These are phyloP conservation scores for Nitzschia putrida DNA, from an alignment of 108 stramenopile genomes.

Conservation along the genomic window DNA sequence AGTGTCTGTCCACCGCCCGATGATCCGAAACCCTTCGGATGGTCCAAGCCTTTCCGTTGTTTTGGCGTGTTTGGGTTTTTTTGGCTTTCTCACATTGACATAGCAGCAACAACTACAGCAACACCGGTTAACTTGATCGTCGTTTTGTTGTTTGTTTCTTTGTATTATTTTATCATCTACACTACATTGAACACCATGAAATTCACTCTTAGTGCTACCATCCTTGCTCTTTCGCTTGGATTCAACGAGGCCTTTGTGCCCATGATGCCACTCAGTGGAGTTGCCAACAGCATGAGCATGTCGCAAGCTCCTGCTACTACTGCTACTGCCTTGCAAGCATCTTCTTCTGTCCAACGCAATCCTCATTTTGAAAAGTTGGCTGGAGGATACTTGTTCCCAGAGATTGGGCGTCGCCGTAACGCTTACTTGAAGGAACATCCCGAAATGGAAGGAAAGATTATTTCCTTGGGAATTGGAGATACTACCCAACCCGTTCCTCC, in stretches of 20 bases:
- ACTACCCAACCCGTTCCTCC: slow-evolving; percentile 96
- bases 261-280: too few species aligned
- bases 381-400: slow-evolving; percentile 95
- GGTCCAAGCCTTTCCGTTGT: too few species aligned
- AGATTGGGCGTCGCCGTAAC: slow-evolving; percentile 93
- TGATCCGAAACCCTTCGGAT: too few species aligned
- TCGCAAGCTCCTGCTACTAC: not conserved
- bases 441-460: slow-evolving; percentile 88
- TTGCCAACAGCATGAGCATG: too few species aligned
- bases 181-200: not conserved
- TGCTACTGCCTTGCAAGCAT: not conserved
- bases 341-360: slow-evolving; percentile 75
- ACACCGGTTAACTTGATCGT: too few species aligned
- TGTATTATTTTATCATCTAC: not conserved
- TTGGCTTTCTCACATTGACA: too few species aligned
- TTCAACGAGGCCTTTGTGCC: not conserved
- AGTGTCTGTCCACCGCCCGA: too few species aligned
- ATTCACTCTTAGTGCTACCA: not conserved
- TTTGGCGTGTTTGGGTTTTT: too few species aligned
- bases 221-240: not conserved
- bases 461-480: slow-evolving; percentile 95
- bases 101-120: too few species aligned
- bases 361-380: slow-evolving; percentile 89
- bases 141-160: not conserved
- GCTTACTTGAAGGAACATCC: slow-evolving; percentile 90